Evolutionary conservation across 2,329 filamentous ascomycete genomes (phyloP).

Genomic region (Fusarium sp.): DNA sequence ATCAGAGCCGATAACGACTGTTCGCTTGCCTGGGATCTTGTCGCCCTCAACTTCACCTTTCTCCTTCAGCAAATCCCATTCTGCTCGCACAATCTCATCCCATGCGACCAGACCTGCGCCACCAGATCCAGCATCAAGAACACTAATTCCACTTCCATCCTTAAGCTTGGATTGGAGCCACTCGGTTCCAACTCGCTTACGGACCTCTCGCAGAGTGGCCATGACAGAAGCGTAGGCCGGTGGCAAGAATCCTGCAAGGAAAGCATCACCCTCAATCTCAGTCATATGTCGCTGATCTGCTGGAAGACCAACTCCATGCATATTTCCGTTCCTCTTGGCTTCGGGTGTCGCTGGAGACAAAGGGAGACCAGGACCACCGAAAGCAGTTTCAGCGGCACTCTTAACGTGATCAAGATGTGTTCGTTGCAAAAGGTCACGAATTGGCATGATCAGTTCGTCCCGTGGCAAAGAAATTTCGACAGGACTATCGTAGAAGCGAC

Average conservation of each 20-base stretch:
- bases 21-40: slow-evolving; percentile 76
- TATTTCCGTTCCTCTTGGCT: slow-evolving; percentile 66
- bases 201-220: slow-evolving; percentile 77
- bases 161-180: slow-evolving; percentile 76
- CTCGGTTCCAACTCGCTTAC: slow-evolving; percentile 75
- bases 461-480: slow-evolving; percentile 81
- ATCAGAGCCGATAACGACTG: slow-evolving; percentile 82
- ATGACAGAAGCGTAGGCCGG: slow-evolving; percentile 76
- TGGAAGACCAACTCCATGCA: slow-evolving; percentile 73
- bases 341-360: slow-evolving; percentile 79
- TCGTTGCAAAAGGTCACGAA: slow-evolving; percentile 74
- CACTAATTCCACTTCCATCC: slow-evolving; percentile 66
- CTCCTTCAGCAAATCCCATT: slow-evolving; percentile 79
- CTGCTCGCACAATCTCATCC: slow-evolving; percentile 81
- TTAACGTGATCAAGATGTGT: slow-evolving; percentile 80
- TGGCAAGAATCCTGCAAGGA: slow-evolving; percentile 76
- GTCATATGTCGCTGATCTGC: slow-evolving; percentile 75
- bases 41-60: slow-evolving; percentile 57
- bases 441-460: slow-evolving; percentile 75
- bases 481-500: slow-evolving; percentile 79
- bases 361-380: slow-evolving; percentile 82
- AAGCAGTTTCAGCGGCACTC: slow-evolving; percentile 76
- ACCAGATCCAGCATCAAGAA: slow-evolving; percentile 80
- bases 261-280: slow-evolving; percentile 80
- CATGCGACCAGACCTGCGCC: slow-evolving; percentile 81